phyloP scores from a whole-genome alignment of 495 filamentous ascomycete genomes.

The Penicillium longicatenatum region DNA sequence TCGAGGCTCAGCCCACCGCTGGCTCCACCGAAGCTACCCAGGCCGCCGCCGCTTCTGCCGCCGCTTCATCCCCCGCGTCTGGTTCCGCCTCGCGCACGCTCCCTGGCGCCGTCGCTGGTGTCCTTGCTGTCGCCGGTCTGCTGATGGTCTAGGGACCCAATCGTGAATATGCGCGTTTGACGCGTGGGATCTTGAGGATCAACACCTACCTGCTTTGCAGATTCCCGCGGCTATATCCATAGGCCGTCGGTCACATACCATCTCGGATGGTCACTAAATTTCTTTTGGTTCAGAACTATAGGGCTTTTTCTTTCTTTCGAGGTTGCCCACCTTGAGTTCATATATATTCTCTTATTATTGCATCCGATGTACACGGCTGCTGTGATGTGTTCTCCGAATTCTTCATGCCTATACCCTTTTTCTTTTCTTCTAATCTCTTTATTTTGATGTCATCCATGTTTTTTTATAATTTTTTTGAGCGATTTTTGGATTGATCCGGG shows the following conservation, averaged over 20 bases:
- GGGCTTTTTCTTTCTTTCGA: slow-evolving; percentile 8
- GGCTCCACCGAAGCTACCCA: too few species aligned
- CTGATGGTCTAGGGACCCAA: slow-evolving; percentile 36
- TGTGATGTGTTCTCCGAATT: slow-evolving; percentile 30
- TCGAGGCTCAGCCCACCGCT: too few species aligned
- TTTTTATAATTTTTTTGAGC: slow-evolving; percentile 8
- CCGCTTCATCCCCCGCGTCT: slow-evolving; percentile 29
- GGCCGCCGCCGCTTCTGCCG: slow-evolving; percentile 24
- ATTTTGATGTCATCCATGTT: slow-evolving; percentile 21
- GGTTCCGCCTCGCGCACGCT: slow-evolving; percentile 35
- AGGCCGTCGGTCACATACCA: neutral
- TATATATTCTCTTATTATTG: slow-evolving; percentile 24
- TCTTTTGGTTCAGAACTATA: neutral
- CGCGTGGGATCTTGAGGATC: slow-evolving; percentile 21
- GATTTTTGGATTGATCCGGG: slow-evolving; percentile 18
- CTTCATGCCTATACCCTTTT: slow-evolving; percentile 36
- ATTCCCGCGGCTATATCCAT: neutral
- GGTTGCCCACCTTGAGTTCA: neutral
- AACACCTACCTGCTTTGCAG: neutral
- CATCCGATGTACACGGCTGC: slow-evolving; percentile 18
- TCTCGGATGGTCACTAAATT: slow-evolving; percentile 8
- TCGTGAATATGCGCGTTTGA: neutral
- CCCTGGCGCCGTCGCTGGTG: slow-evolving; percentile 38
- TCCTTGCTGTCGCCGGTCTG: slow-evolving; percentile 46
- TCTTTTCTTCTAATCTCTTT: slow-evolving; percentile 13